A percentile compares a stretch with the other conserved stretches of the same genome.
These are phyloP conservation scores for Penicillium canescens DNA, from an alignment of 495 filamentous ascomycete genomes.

Conservation along the genomic window DNA sequence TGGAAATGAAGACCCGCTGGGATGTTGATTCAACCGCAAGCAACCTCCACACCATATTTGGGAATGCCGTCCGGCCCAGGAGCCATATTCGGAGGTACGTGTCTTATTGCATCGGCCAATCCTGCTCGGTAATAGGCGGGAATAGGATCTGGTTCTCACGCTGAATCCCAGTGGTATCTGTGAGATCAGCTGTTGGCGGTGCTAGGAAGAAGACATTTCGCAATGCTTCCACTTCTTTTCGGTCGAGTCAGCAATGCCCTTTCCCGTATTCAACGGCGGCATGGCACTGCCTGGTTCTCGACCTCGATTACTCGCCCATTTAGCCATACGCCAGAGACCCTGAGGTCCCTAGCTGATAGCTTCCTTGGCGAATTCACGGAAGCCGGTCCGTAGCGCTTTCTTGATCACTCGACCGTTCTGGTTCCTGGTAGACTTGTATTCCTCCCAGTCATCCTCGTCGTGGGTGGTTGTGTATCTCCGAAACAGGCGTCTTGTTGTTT, in stretches of 20 bases:
- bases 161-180: slow-evolving; percentile 8
- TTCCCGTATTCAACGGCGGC: not conserved
- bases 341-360: slow-evolving; percentile 3
- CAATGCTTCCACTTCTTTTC: slow-evolving; percentile 16
- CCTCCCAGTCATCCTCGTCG: not conserved
- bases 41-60: slow-evolving; percentile 19
- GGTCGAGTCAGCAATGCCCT: not conserved
- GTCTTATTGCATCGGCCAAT: slow-evolving; percentile 7
- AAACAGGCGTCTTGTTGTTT: not conserved
- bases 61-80: slow-evolving; percentile 24
- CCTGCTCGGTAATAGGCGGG: too few species aligned
- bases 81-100: slow-evolving; percentile 24
- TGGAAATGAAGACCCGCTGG: too few species aligned
- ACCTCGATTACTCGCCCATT: slow-evolving; percentile 11
- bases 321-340: slow-evolving; percentile 13
- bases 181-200: slow-evolving; percentile 20
- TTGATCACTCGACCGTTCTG: not conserved
- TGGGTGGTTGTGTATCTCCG: not conserved
- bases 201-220: slow-evolving; percentile 24
- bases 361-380: not conserved
- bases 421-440: not conserved
- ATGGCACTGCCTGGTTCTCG: not conserved
- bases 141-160: not conserved
- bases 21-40: too few species aligned
- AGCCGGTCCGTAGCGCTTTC: not conserved